A percentile compares a stretch with the other conserved stretches of the same genome.
These are phyloP conservation scores for Ophiocordyceps camponoti-saundersi DNA, from an alignment of 2,329 filamentous ascomycete genomes.

Conservation along the genomic window DNA sequence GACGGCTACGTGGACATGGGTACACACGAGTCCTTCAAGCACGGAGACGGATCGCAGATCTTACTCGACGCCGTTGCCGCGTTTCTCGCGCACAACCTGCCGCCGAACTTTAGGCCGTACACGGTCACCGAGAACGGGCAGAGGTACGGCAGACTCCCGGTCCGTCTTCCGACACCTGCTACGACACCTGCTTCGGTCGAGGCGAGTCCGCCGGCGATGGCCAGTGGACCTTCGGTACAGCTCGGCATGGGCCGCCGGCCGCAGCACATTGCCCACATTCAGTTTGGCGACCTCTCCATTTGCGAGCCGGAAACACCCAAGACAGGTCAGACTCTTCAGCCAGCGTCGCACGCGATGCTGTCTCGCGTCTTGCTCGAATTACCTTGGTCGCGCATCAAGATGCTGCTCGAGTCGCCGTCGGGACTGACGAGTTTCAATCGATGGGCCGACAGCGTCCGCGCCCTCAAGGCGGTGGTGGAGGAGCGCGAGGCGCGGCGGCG, in stretches of 20 bases:
- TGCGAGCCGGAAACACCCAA: constrained; percentile 14
- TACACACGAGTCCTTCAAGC: constrained; percentile 27
- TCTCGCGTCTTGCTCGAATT: constrained; percentile 55
- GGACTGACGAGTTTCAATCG: constrained; percentile 33
- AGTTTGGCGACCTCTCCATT: constrained; percentile 50
- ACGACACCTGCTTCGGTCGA: constrained; percentile 3
- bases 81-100: constrained; percentile 44
- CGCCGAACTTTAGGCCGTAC: constrained; percentile 42
- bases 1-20: constrained; percentile 17
- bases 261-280: constrained; percentile 42
- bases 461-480: constrained; percentile 30
- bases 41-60: constrained; percentile 32
- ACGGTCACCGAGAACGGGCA: constrained; percentile 18
- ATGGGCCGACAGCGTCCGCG: constrained; percentile 29
- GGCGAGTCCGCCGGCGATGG: constrained; percentile 11
- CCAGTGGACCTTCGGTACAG: constrained; percentile 19
- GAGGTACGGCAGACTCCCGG: constrained; percentile 22
- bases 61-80: constrained; percentile 38
- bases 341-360: constrained; percentile 28
- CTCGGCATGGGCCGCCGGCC: constrained; percentile 23
- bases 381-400: constrained; percentile 49
- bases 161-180: constrained; percentile 6
- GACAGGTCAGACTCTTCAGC: constrained; percentile 9
- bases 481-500: constrained; percentile 41
- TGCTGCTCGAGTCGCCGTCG: constrained; percentile 38